These are phyloP conservation scores for Evernia prunastri DNA, from an alignment of 495 filamentous ascomycete genomes.

Conservation along the genomic window DNA sequence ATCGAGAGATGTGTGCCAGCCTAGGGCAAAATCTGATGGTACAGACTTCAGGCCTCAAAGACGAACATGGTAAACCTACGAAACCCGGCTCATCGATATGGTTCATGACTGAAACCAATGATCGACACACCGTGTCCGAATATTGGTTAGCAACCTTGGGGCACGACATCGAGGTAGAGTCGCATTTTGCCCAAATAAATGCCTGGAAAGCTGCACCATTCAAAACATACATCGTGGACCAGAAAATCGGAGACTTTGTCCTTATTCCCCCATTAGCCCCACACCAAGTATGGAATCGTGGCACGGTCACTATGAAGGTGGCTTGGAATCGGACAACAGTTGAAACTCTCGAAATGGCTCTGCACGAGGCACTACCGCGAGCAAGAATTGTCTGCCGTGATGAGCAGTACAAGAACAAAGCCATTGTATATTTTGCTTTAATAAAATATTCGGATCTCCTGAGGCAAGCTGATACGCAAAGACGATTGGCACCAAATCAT, in stretches of 20 bases:
- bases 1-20: constrained; percentile 96
- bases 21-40: constrained; percentile 98
- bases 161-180: constrained; percentile 93
- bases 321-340: constrained; percentile 97
- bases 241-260: constrained; percentile 89
- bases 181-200: constrained; percentile 88
- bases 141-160: constrained; percentile 88
- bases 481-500: constrained; percentile 34
- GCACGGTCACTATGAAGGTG: constrained; percentile 89
- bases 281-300: constrained; percentile 97
- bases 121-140: constrained; percentile 78
- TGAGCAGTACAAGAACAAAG: constrained; percentile 97
- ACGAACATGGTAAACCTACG: constrained; percentile 58
- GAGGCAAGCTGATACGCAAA: constrained; percentile 36
- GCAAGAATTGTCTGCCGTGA: constrained; percentile 93
- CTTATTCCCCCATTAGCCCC: constrained; percentile 93
- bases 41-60: constrained; percentile 58
- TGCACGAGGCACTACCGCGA: constrained; percentile 79
- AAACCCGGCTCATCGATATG: constrained; percentile 84
- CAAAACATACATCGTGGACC: constrained; percentile 85
- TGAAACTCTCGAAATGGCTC: constrained; percentile 77
- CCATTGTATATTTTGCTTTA: constrained; percentile 81
- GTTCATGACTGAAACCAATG: constrained; percentile 95
- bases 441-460: constrained; percentile 68
- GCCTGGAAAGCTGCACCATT: constrained; percentile 92